Percentiles rank a stretch among this genome's conserved stretches.
phyloP scores from a whole-genome alignment of 1,284 basidiomycete genomes.

The Ustilago shanxiensis region DNA sequence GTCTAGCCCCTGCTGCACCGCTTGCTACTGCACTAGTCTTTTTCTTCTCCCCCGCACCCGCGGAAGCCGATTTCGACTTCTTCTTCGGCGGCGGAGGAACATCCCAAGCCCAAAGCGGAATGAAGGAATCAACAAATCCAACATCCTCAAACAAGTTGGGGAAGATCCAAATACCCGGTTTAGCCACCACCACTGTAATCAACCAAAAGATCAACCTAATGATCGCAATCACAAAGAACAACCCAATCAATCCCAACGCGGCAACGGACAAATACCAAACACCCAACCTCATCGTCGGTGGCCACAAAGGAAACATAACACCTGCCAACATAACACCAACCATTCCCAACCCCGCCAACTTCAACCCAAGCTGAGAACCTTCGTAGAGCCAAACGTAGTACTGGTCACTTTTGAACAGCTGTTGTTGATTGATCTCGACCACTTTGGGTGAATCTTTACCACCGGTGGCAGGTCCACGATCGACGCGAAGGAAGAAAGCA shows the following conservation, averaged over 20 bases:
- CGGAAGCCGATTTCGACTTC: slow-evolving; percentile 71
- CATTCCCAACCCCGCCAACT: slow-evolving; percentile 91
- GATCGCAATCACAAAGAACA: slow-evolving; percentile 92
- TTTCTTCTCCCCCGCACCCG: slow-evolving; percentile 21
- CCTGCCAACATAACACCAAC: slow-evolving; percentile 93
- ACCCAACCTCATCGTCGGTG: slow-evolving; percentile 88
- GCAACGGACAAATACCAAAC: slow-evolving; percentile 95
- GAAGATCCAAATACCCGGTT: slow-evolving; percentile 98
- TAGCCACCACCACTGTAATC: slow-evolving; percentile 85
- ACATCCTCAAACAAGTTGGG: slow-evolving; percentile 98
- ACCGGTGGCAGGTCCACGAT: slow-evolving; percentile 74
- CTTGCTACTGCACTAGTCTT: not conserved
- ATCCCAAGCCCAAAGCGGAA: slow-evolving; percentile 98
- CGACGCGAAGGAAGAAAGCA: slow-evolving; percentile 70
- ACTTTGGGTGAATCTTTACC: slow-evolving; percentile 55
- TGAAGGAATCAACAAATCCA: slow-evolving; percentile 98
- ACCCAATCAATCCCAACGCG: slow-evolving; percentile 86
- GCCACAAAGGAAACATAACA: slow-evolving; percentile 99
- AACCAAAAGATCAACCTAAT: slow-evolving; percentile 93
- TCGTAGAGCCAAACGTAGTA: slow-evolving; percentile 96
- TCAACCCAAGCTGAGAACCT: slow-evolving; percentile 90
- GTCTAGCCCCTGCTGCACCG: slow-evolving; percentile 12
- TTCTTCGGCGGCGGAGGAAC: slow-evolving; percentile 74
- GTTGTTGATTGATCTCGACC: slow-evolving; percentile 80
- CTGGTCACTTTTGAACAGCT: slow-evolving; percentile 74